These are phyloP conservation scores for Beta macrorhiza DNA, from an alignment of 179 eudicot genomes.

Conservation along the genomic window DNA sequence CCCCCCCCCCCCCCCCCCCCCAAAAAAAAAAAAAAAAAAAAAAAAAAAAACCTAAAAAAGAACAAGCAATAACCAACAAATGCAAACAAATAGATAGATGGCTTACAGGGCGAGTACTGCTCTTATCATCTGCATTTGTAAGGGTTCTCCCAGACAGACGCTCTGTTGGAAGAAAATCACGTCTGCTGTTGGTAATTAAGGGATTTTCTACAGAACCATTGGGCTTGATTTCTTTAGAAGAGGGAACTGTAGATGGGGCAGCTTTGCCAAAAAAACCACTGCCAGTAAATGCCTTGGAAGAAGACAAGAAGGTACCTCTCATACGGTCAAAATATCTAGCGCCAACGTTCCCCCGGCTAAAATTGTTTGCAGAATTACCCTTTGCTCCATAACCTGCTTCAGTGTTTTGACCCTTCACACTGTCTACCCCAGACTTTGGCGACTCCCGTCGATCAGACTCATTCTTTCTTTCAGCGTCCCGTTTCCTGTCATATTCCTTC, in stretches of 20 bases:
- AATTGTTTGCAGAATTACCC: conserved; percentile 43
- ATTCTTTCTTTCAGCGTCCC: conserved; percentile 55
- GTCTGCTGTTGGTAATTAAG: conserved; percentile 50
- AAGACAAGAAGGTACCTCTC: conserved; percentile 83
- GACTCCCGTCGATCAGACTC: conserved; percentile 61
- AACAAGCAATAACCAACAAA: conserved; percentile 1
- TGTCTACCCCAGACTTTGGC: conserved; percentile 47
- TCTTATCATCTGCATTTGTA: conserved; percentile 61
- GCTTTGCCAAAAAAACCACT: conserved; percentile 76
- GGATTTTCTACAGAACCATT: conserved; percentile 43
- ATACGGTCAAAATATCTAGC: conserved; percentile 82
- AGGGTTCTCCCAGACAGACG: conserved; percentile 39
- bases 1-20: too few relatives aligned
- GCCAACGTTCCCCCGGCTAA: conserved; percentile 65
- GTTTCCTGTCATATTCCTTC: conserved; percentile 60
- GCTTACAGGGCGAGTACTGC: conserved; percentile 62
- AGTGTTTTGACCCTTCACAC: conserved; percentile 40
- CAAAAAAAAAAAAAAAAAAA: neutral
- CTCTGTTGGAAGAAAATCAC: conserved; percentile 51
- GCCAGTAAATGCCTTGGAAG: conserved; percentile 83
- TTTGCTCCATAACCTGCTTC: conserved; percentile 52
- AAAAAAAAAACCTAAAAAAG: neutral
- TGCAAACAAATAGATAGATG: conserved; percentile 5
- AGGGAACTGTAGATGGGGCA: conserved; percentile 38
- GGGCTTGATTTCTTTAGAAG: conserved; percentile 65